Conservation (phyloP, 352 stramenopile genomes). For the Phytophthora crassamura region DNA sequence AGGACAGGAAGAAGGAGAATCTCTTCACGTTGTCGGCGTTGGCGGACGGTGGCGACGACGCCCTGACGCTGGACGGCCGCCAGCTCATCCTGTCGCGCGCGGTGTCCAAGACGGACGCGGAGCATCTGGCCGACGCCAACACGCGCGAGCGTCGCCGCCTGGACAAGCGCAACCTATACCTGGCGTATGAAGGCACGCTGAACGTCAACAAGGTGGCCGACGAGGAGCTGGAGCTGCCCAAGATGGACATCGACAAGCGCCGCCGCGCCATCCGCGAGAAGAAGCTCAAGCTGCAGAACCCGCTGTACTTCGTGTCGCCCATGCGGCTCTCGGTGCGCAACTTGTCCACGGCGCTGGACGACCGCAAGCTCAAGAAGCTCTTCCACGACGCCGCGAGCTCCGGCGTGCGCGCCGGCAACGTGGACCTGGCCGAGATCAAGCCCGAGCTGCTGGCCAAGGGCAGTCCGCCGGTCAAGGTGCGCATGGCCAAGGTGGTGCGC, state of each 20-base stretch:
- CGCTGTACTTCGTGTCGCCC: slow-evolving; percentile 97
- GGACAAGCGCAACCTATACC: slow-evolving; percentile 97
- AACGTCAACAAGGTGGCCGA: slow-evolving; percentile 92
- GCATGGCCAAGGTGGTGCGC: slow-evolving; percentile 85
- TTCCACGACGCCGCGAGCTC: slow-evolving; percentile 81
- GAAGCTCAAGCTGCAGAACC: slow-evolving; percentile 97
- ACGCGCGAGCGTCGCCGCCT: slow-evolving; percentile 70
- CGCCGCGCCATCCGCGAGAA: slow-evolving; percentile 94
- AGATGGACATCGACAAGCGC: slow-evolving; percentile 95
- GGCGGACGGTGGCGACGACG: slow-evolving; percentile 63
- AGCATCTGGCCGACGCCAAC: slow-evolving; percentile 63
- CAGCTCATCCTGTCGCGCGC: slow-evolving; percentile 78
- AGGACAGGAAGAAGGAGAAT: slow-evolving; percentile 63
- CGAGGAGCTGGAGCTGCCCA: slow-evolving; percentile 83
- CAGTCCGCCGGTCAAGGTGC: slow-evolving; percentile 67
- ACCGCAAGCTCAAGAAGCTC: slow-evolving; percentile 92
- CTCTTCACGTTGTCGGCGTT: slow-evolving; percentile 71
- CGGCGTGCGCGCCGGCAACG: slow-evolving; percentile 74
- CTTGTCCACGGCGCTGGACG: slow-evolving; percentile 85
- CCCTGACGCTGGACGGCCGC: slow-evolving; percentile 76
- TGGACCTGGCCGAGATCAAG: slow-evolving; percentile 86
- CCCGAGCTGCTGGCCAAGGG: slow-evolving; percentile 56
- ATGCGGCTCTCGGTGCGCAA: slow-evolving; percentile 95
- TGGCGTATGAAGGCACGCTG: slow-evolving; percentile 95
- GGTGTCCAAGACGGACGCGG: slow-evolving; percentile 76